Base-by-base conservation (phyloP, 140 eudicot genomes). In the Senecio squalidus region DNA sequence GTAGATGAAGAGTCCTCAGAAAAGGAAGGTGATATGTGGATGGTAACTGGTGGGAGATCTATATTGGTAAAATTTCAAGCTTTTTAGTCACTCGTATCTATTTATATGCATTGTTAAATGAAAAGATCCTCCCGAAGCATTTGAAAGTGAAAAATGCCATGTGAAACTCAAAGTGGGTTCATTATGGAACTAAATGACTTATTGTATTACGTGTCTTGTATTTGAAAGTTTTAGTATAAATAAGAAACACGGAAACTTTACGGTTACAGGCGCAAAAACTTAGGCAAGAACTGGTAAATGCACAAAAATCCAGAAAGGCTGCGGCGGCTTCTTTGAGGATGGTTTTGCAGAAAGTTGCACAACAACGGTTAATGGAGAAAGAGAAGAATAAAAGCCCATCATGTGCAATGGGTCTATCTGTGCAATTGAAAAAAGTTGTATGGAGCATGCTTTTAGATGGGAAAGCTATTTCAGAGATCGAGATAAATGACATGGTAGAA, bases 391-490 rank as follows among this genome's bases (percentile, higher is more conserved):
- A 89, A 78, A 83, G 95, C 29, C 93, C 97, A 5, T 82, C 97
- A 23, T 89, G 75, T 82, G 97, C 97, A 30, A 85, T 89, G 97
- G 86, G 82, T 17, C 67, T 89, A 29, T 89, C 97, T 20, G 58
- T 85, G 67, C 92, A 89, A 62, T 68, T 89, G 28, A 77, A 80
- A 56, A 89, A 89, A 61, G 87, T 85, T 24, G 97, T 74, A 50
- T 89, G 97, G 97, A 74, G 95, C 55, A 89, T 89, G 97, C 89
- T 89, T 67, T 77, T 80, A 48, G 97, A 89, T 80, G 97, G 95
- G 5, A 89, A 89, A 74, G 63, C 95, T 23, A 77, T 89, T 69
- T 89, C 95, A 55, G 97, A 89, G 62, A 94, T 89, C n/a, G 97
- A 89, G 81, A 85, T 89, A 62, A 78, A 82, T 73, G 97, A 89